phyloP scores from a whole-genome alignment of 2,329 filamentous ascomycete genomes.

The Celoporthe dispersa region DNA sequence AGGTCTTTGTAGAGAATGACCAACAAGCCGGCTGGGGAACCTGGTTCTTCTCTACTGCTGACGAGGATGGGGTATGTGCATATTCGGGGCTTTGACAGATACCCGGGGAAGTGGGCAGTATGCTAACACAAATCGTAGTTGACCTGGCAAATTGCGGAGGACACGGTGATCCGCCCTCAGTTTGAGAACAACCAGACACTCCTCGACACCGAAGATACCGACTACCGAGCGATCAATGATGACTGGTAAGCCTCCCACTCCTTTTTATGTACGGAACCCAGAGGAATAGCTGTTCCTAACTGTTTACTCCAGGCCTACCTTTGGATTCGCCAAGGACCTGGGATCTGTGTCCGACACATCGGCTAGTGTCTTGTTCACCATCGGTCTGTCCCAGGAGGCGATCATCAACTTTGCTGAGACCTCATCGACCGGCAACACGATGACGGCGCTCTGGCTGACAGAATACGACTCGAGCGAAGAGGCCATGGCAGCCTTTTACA shows the following conservation, averaged over 20 bases:
- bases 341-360: slow-evolving; percentile 44
- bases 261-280: neutral
- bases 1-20: slow-evolving; percentile 67
- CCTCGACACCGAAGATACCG: slow-evolving; percentile 64
- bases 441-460: slow-evolving; percentile 78
- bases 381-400: slow-evolving; percentile 76
- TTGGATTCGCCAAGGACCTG: slow-evolving; percentile 73
- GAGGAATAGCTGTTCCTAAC: slow-evolving; percentile 9
- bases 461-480: slow-evolving; percentile 68
- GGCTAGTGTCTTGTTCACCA: slow-evolving; percentile 67
- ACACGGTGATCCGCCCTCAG: slow-evolving; percentile 64
- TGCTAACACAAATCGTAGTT: slow-evolving; percentile 45
- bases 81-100: neutral
- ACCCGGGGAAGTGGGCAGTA: no score
- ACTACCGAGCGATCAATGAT: slow-evolving; percentile 70
- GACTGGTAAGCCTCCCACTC: slow-evolving; percentile 47
- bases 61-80: slow-evolving; percentile 48
- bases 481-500: slow-evolving; percentile 74
- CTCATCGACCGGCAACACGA: slow-evolving; percentile 61
- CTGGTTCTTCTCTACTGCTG: slow-evolving; percentile 74
- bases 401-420: slow-evolving; percentile 77
- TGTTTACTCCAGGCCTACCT: slow-evolving; percentile 65
- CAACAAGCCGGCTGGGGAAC: slow-evolving; percentile 83
- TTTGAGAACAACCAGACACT: slow-evolving; percentile 69
- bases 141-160: slow-evolving; percentile 73